Base-by-base conservation (phyloP, 2,329 filamentous ascomycete species). In the Ophiostoma triangulosporum region DNA sequence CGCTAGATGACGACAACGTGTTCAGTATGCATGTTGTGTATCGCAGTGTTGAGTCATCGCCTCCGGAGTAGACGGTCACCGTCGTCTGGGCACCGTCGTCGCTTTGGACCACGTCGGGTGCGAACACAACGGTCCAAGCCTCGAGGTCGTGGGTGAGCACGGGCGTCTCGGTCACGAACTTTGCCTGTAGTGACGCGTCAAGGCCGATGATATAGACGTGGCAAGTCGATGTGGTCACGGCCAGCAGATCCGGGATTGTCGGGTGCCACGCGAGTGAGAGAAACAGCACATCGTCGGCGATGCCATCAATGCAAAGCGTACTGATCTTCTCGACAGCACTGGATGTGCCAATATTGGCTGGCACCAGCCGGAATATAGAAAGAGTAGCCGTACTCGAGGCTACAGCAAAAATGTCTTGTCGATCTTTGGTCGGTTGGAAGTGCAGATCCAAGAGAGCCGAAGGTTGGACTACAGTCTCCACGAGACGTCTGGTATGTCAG, bases 381-480 rank as follows among this genome's bases (percentile, higher is more conserved):
- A 94, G 68, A 0, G 76, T 75, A 0, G 84, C 87, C 0, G 84
- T 87, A 57, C 88, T 95, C 1, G 86, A 87, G 8, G 88, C 87
- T 3, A 84, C 80, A 9, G 81, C 88, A 52, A 95, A 74, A 3
- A 85, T 68, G 29, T 74, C 73, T 50, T 67, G 69, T 7, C 61
- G 61, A 52, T 72, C 65, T 2, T 62, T 58, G 51, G 68, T 63
- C 1, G 77, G 79, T 56, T 83, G 80, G 65, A 96, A 97, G 60
- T 90, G 87, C 29, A 96, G 71, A 64, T 96, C 90, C 52, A 96
- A 76, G 27, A 96, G 76, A 6, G 88, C 90, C 51, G 82, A 88
- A 4, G 81, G 76, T 22, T 86, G 80, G 5, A 70, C 62, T 4
- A 83, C 58, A 1, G 76, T 83, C 62, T 87, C 78, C 4, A 83